Base-by-base conservation (phyloP, 192 early-diverging fungal genomes). In the Ambispora gerdemannii region DNA sequence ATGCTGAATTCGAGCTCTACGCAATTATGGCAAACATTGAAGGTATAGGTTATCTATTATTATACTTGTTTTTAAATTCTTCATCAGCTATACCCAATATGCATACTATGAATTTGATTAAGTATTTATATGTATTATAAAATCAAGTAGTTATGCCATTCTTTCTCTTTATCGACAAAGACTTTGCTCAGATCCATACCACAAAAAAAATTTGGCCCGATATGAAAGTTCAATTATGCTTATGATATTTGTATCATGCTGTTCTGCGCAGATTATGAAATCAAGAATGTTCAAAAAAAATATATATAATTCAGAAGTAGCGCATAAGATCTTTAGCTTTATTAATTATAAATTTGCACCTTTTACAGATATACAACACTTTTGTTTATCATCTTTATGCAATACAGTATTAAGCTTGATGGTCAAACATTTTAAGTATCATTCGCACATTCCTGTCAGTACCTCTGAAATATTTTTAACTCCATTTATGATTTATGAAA, bases 101-200 rank as follows among this genome's bases (percentile, higher is more conserved):
- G 11, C 20, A 2, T 27, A 55, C 22, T 24, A 20, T 3, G 11
- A 20, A 27, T 55, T 27, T 55, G 11, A 55, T 55, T 20, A 20
- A 55, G 10, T 55, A 27, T 20, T 55, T 55, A 55, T 22, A 27
- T 11, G 8, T 27, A 20, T 55, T 55, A 55, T 27, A 55, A 20
- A 55, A 11, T 20, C 8, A 24, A 3, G 28, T 3, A n/a, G n/a
- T n/a, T n/a, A n/a, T n/a, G n/a, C n/a, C n/a, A n/a, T n/a, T n/a
- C n/a, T 55, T 55, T 55, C 28, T 55, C 28, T 6, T 55, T 20
- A 20, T 27, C 7, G 52, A 55, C 28, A 55, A 55, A 55, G 52
- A 55, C 10, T 55, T 55, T 55, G 11, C 2, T 3, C 22, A 55
- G 28, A 55, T 55, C 2, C 28, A 3, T 55, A 20, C 20, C 3